phyloP scores from a whole-genome alignment of 768 basidiomycete genomes.

The Podaxis sp. region DNA sequence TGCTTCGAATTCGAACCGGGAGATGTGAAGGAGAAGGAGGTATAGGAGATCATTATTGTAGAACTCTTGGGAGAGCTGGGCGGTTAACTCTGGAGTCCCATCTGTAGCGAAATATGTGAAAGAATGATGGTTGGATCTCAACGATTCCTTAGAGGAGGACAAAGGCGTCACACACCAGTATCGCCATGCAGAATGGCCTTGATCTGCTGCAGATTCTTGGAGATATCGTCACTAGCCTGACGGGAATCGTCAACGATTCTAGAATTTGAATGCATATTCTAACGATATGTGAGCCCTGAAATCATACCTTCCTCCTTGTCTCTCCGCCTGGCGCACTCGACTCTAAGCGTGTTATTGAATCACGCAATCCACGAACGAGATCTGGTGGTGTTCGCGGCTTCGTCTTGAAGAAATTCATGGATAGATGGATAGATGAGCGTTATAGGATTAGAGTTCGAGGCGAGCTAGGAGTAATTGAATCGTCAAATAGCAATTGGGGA shows the following conservation, averaged over 20 bases:
- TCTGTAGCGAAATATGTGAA: constrained; percentile 41
- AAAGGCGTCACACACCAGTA: constrained; percentile 56
- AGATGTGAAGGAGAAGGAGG: constrained; percentile 76
- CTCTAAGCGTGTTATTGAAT: constrained; percentile 79
- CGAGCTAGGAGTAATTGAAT: constrained; percentile 4
- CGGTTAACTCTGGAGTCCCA: constrained; percentile 84
- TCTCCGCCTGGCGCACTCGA: constrained; percentile 72
- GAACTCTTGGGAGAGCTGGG: constrained; percentile 94
- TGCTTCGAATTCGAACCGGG: constrained; percentile 92
- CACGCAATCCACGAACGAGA: constrained; percentile 77
- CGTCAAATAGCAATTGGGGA: not conserved
- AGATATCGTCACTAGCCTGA: constrained; percentile 87
- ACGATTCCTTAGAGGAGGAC: not conserved
- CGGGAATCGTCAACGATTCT: constrained; percentile 1
- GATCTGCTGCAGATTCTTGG: constrained; percentile 87
- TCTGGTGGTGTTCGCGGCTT: constrained; percentile 87
- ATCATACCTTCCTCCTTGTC: constrained; percentile 72
- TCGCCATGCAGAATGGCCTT: constrained; percentile 88
- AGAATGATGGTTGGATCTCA: constrained; percentile 4
- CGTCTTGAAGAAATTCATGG: constrained; percentile 96
- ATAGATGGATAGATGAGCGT: not conserved
- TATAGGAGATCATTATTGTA: constrained; percentile 89
- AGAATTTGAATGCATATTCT: not conserved
- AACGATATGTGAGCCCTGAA: not conserved
- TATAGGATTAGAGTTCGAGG: constrained; percentile 14